Base-by-base conservation (phyloP, 2,329 filamentous ascomycete genomes). In the Coleophoma crateriformis region DNA sequence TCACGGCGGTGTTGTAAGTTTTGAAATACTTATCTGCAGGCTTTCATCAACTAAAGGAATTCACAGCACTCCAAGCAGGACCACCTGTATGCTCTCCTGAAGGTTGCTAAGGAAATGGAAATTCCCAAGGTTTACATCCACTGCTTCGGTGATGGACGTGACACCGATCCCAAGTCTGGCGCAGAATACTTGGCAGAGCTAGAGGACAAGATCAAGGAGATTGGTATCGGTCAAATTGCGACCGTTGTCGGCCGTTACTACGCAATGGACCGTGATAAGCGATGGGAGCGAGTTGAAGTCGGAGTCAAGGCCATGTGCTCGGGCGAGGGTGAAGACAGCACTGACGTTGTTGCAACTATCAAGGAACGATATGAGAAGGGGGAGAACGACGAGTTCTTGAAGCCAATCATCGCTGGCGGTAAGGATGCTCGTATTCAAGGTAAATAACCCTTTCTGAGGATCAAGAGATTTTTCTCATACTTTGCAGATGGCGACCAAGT, bases 181-280 rank as follows among this genome's bases (percentile, higher is more conserved):
- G 85, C 83, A 43, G 87, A 79, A 45, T 96, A 96, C 72, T 84
- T 99, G 82, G 77, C 96, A 71, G 82, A 91, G 67, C 79, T 99
- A 34, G 71, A 96, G 53, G 82, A 87, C 51, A 87, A 84, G 61
- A 82, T 81, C 57, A 84, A 94, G 72, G 89, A 97, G 69, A 80
- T 95, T 58, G 91, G 90, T 41, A 72, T 86, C 56, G 94, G 92
- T 58, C 80, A 96, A 71, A 81, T 99, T 57, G 92, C 89, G 33
- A 96, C 94, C 35, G 81, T 97, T 44, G 92, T 97, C 53, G 94
- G 94, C 53, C 85, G 92, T 61, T 99, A 97, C 84, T 99, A 88
- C 71, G 90, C 90, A 71, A 99, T 99, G 94, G 94, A 99, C 77
- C 91, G 94, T 61, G 94, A 99, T 71, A 97, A 97, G 89, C 84